Percentiles rank a stretch among this genome's conserved stretches.
Evolutionary conservation across 495 filamentous ascomycete species (phyloP).

Genomic region (Lophium mytilinum): DNA sequence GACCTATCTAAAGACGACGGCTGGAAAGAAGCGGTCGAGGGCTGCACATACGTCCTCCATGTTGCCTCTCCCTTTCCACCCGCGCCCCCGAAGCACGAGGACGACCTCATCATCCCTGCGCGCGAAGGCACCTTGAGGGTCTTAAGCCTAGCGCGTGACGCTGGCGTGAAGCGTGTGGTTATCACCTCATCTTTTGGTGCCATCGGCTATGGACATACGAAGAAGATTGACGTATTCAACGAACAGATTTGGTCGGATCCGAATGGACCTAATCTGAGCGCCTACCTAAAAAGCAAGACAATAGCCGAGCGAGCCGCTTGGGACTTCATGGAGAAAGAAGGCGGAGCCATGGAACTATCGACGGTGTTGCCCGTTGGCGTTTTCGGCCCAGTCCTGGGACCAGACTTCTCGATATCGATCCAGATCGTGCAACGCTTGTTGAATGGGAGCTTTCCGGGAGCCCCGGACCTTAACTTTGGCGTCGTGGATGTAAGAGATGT

Average conservation of each 20-base stretch:
- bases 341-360: too few species aligned
- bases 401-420: not conserved
- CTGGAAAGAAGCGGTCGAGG: conserved; percentile 18
- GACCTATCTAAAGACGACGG: conserved; percentile 21
- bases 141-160: conserved; percentile 7
- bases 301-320: too few species aligned
- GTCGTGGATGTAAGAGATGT: too few species aligned
- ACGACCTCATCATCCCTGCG: conserved; percentile 14
- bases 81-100: conserved; percentile 14
- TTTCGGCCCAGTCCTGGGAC: conserved; percentile 13
- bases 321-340: too few species aligned
- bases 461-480: too few species aligned
- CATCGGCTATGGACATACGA: too few species aligned
- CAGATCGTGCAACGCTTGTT: not conserved
- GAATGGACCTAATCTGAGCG: too few species aligned
- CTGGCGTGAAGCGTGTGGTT: too few species aligned
- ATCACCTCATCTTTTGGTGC: too few species aligned
- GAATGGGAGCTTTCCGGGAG: not conserved
- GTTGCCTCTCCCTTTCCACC: conserved; percentile 20
- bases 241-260: too few species aligned
- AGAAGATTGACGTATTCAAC: too few species aligned
- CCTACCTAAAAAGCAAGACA: too few species aligned
- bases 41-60: conserved; percentile 20
- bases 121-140: conserved; percentile 1
- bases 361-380: not conserved